A percentile compares a stretch with the other conserved stretches of the same genome.
phyloP scores from a whole-genome alignment of 345 rosid species.

The Erucastrum elatum region DNA sequence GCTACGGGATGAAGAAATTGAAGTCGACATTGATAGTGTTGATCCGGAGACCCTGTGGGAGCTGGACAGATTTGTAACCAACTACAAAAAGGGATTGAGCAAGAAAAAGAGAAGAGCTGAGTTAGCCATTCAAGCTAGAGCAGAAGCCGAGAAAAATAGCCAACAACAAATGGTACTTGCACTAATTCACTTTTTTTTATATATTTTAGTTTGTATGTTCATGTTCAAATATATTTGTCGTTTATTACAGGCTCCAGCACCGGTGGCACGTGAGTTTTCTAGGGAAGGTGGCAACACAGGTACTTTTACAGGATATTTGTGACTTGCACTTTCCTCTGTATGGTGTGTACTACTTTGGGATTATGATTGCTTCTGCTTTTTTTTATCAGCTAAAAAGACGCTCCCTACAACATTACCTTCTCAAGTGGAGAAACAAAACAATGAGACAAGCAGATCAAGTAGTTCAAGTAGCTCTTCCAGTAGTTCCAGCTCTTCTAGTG shows the following conservation, averaged over 20 bases:
- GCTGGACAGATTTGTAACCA: slow-evolving; percentile 93
- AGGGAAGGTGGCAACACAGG: slow-evolving; percentile 64
- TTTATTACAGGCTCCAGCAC: slow-evolving; percentile 50
- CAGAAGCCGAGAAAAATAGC: slow-evolving; percentile 58
- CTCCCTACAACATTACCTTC: slow-evolving; percentile 43
- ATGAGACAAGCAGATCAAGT: slow-evolving; percentile 76
- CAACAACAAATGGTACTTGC: slow-evolving; percentile 60
- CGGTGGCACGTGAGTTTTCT: slow-evolving; percentile 49
- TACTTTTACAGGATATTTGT: slow-evolving; percentile 23
- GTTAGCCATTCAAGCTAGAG: slow-evolving; percentile 78
- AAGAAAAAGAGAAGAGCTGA: slow-evolving; percentile 95
- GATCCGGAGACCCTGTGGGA: slow-evolving; percentile 99
- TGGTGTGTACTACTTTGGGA: slow-evolving; percentile 16
- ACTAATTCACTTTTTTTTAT: slow-evolving; percentile 44
- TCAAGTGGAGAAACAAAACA: slow-evolving; percentile 59
- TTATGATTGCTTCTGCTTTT: slow-evolving; percentile 1
- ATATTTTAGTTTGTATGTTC: no score
- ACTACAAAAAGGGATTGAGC: slow-evolving; percentile 94
- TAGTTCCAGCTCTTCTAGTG: slow-evolving; percentile 97
- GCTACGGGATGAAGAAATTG: slow-evolving; percentile 92
- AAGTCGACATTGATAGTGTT: slow-evolving; percentile 95
- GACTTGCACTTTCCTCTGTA: background rate
- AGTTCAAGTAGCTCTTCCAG: slow-evolving; percentile 98
- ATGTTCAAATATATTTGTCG: background rate
- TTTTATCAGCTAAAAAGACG: slow-evolving; percentile 57